Percentiles rank a stretch among this genome's conserved stretches.
These are phyloP conservation scores for Xenoacremonium recifei DNA, from an alignment of 2,329 filamentous ascomycete genomes.

Conservation along the genomic window DNA sequence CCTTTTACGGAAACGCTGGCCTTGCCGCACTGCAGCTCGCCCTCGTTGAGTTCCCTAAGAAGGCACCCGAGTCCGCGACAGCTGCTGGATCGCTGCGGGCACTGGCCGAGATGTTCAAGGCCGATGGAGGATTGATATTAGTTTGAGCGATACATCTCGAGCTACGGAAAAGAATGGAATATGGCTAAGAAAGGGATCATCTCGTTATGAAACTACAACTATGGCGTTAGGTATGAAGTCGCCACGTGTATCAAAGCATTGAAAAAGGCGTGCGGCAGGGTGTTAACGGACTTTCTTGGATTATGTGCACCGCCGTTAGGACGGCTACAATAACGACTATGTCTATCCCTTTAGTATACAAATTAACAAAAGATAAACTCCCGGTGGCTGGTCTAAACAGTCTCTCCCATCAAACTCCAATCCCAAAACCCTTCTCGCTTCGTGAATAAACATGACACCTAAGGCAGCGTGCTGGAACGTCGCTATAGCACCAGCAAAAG, in stretches of 20 bases:
- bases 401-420: conserved; percentile 20
- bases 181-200: no score
- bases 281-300: conserved; percentile 22
- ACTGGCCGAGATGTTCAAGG: conserved; percentile 51
- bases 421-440: no score
- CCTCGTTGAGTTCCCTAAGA: conserved; percentile 69
- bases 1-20: conserved; percentile 77
- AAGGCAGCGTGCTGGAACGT: not conserved
- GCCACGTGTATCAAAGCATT: conserved; percentile 6
- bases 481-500: conserved; percentile 66
- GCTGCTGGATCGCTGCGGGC: conserved; percentile 53
- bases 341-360: conserved; percentile 25
- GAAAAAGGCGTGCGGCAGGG: conserved; percentile 8
- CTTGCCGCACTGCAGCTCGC: conserved; percentile 69
- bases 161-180: conserved; percentile 2
- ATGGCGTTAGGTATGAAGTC: no score
- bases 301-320: conserved; percentile 15
- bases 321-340: conserved; percentile 7
- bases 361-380: conserved; percentile 13
- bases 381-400: conserved; percentile 8
- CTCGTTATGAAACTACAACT: no score
- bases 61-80: conserved; percentile 44
- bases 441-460: not conserved
- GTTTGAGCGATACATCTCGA: conserved; percentile 25
- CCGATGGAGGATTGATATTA: conserved; percentile 49